Base-by-base conservation (phyloP, 78 protist genomes). In the Polysphondylium violaceum region DNA sequence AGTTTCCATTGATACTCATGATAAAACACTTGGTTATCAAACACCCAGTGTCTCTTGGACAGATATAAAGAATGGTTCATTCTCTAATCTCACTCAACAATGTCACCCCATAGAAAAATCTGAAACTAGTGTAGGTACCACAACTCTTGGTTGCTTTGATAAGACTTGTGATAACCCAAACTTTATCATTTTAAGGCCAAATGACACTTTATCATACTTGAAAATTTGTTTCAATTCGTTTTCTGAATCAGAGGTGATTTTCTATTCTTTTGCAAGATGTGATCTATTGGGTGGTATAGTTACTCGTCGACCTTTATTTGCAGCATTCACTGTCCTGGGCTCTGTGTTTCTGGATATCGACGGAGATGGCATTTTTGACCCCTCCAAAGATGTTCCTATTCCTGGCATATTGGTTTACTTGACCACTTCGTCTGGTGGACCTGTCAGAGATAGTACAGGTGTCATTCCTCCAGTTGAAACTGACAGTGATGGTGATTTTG, bases 131-230 rank as follows among this genome's bases (percentile, higher is more conserved):
- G 23, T 9, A 9, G 75, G 35, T 0, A 12, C 25, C 3, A 60
- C 68, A 3, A 40, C 75, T 17, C 41, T 74, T 27, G 85, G 85
- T 56, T 74, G 85, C 38, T 74, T 74, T 40, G 53, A 60, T 58
- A 36, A 61, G 23, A 29, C 23, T 35, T 40, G 55, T 25, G 56
- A 40, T 1, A 74, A 74, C 25, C 85, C 85, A 58, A 38, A 58
- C 25, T 74, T 38, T 43, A 16, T 59, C 4, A 59, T 74, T 19
- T 43, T 74, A 2, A 41, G 58, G 58, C 83, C 83, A 40, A 74
- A 55, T 40, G 47, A 23, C 3, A 27, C 47, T 8, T 40, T 74
- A 6, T 27, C 36, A 27, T 35, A 55, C 16, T 4, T 74, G n/a
- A 74, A 74, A 14, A 56, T 74, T 25, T 56, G 65, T 23, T 74